phyloP scores from a whole-genome alignment of 225 moss, liverwort and hornwort species.

The Lunularia cruciata region DNA sequence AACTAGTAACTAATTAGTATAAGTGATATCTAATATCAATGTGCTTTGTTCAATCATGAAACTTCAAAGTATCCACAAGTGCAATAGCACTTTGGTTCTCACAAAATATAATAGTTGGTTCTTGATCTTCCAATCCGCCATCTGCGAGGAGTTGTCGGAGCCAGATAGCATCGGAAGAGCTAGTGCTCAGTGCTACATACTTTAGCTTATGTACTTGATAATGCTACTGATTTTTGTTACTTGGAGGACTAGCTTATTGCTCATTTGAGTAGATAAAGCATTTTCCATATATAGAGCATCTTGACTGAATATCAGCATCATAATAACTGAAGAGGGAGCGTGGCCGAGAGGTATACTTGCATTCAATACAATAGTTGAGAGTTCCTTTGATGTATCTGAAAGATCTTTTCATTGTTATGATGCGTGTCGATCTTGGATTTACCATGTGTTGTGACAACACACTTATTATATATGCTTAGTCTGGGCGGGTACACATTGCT shows the following conservation, averaged over 20 bases:
- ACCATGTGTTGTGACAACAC: background rate
- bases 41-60: no score
- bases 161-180: no score
- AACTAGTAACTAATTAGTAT: no score
- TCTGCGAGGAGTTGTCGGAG: no score
- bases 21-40: no score
- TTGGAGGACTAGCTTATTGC: background rate
- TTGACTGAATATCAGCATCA: background rate
- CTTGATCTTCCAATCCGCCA: no score
- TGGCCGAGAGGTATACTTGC: background rate
- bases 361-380: background rate
- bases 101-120: no score
- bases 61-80: no score
- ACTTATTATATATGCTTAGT: background rate
- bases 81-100: no score
- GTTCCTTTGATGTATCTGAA: background rate
- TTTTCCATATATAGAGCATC: background rate
- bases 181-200: conserved; percentile 1
- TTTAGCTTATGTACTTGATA: background rate
- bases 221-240: background rate
- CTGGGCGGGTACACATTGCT: background rate
- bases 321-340: background rate
- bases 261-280: background rate
- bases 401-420: background rate
- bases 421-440: background rate